Evolutionary conservation across 1,284 basidiomycete species (phyloP), one percentile per base, ranked within the genome.

Genomic region (Apiotrichum domesticum): DNA sequence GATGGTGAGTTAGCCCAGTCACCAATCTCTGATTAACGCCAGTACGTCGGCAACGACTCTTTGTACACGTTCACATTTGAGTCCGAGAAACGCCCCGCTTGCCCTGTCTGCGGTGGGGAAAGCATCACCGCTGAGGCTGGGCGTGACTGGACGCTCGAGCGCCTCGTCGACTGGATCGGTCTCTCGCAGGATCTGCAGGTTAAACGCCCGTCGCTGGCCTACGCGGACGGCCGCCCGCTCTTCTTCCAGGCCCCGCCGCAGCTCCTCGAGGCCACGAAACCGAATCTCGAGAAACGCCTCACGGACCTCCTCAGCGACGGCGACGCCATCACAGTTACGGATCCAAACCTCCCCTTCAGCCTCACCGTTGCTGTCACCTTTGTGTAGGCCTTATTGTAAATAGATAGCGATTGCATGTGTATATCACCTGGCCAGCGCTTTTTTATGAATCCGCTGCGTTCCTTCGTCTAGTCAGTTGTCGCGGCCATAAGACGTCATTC

Each of bases 1-100:
- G 82, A 93, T 93, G 88, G 81, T 93, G 47, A 35, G 54, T 42
- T 21, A 21, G 41, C 41, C 13, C 8, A 8, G 37, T 13, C 44
- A n/a, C 29, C 14, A 43, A 3, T 21, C 3, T 7, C 6, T 0
- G 13, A 15, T 55, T 56, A 43, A 57, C 46, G 7, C 7, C 76
- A 82, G 80, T 83, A 82, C 65, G 79, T 95, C 59, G 96, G 96
- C 35, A 98, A 93, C 42, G 94, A 98, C 54, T 88, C 91, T 35
- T 85, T 98, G 6, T 99, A 98, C 77, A 96, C 95, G 1, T 96
- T 91, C 78, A 98, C 96, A 0, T 99, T 98, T 68, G 86, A 97
- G 77, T 89, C 96, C 72, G 90, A 97, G 77, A 87, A 87, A 71
- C 87, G 92, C 44, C 81, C 84, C 1, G 92, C 98, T 67, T 99